Evolutionary conservation across 2,329 filamentous ascomycete genomes (phyloP).

Genomic region (Huntiella decipiens): DNA sequence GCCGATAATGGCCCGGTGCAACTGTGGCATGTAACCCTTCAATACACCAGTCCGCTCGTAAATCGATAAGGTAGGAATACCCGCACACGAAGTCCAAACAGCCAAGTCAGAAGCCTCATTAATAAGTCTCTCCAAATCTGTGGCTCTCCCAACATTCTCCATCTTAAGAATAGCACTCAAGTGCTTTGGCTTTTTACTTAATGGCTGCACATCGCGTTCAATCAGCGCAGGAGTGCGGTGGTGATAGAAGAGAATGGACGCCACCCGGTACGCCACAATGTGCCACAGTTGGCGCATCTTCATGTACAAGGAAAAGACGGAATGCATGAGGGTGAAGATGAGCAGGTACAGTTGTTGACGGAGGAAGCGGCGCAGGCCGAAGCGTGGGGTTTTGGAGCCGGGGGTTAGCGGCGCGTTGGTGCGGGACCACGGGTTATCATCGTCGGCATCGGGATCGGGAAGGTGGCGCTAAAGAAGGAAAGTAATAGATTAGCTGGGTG

Average conservation of each 20-base stretch:
- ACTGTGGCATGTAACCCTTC: constrained; percentile 73
- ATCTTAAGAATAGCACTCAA: constrained; percentile 69
- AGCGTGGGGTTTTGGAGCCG: constrained; percentile 19
- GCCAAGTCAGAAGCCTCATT: constrained; percentile 82
- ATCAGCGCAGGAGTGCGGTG: constrained; percentile 90
- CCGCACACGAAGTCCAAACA: constrained; percentile 81
- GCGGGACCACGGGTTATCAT: constrained; percentile 18
- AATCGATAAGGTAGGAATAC: constrained; percentile 70
- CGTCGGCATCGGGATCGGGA: constrained; percentile 16
- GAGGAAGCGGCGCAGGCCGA: constrained; percentile 43
- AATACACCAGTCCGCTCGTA: constrained; percentile 89
- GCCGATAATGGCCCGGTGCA: constrained; percentile 58
- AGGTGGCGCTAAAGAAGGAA: constrained; percentile 8
- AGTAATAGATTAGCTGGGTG: constrained; percentile 6
- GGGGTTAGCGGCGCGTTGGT: neutral
- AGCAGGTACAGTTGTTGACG: constrained; percentile 44
- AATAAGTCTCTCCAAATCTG: constrained; percentile 62
- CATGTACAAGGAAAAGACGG: constrained; percentile 75
- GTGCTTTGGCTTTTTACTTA: constrained; percentile 63
- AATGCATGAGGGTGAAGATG: constrained; percentile 52
- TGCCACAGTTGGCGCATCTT: constrained; percentile 65
- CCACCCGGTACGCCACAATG: constrained; percentile 54
- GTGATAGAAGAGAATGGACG: constrained; percentile 80
- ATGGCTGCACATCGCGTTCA: constrained; percentile 58
- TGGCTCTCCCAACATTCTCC: constrained; percentile 47